These are phyloP conservation scores for Pseudozyma pruni DNA, from an alignment of 1,284 basidiomycete genomes.

Conservation along the genomic window DNA sequence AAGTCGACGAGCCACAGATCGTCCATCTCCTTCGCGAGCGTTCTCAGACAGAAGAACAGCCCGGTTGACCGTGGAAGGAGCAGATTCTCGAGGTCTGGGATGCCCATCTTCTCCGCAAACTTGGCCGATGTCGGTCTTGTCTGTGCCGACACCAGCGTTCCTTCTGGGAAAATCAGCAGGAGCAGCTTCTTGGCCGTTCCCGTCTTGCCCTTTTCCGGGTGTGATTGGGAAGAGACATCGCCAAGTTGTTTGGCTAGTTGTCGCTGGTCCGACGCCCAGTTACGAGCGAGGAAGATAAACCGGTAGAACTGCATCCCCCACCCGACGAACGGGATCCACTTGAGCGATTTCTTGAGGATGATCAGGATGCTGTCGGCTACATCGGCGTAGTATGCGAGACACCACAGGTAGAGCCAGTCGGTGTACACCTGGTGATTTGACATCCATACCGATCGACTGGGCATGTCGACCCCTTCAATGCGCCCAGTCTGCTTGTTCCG, in stretches of 20 bases:
- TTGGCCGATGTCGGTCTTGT: slow-evolving; percentile 55
- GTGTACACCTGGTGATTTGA: slow-evolving; percentile 62
- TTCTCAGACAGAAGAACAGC: slow-evolving; percentile 83
- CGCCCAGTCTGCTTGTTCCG: slow-evolving; percentile 38
- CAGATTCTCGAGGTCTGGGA: slow-evolving; percentile 79
- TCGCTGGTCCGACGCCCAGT: slow-evolving; percentile 52
- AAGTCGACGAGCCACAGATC: slow-evolving; percentile 77
- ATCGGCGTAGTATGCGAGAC: slow-evolving; percentile 56
- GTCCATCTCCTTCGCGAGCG: slow-evolving; percentile 80
- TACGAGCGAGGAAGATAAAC: slow-evolving; percentile 60
- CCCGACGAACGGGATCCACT: slow-evolving; percentile 60
- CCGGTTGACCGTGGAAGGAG: slow-evolving; percentile 92
- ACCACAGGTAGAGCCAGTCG: slow-evolving; percentile 65
- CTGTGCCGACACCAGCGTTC: slow-evolving; percentile 55
- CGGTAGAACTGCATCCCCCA: slow-evolving; percentile 64
- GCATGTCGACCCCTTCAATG: slow-evolving; percentile 44
- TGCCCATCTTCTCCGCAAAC: slow-evolving; percentile 59
- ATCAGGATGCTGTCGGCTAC: slow-evolving; percentile 54
- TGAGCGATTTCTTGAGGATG: slow-evolving; percentile 55
- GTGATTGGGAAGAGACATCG: slow-evolving; percentile 32
- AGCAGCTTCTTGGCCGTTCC: slow-evolving; percentile 47
- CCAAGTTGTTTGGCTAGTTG: slow-evolving; percentile 47
- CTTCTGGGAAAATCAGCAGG: slow-evolving; percentile 62
- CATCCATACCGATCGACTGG: slow-evolving; percentile 51
- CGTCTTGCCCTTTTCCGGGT: background rate